These are phyloP conservation scores for Metschnikowia reukaufii DNA, from an alignment of 805 yeast species.

Conservation along the genomic window DNA sequence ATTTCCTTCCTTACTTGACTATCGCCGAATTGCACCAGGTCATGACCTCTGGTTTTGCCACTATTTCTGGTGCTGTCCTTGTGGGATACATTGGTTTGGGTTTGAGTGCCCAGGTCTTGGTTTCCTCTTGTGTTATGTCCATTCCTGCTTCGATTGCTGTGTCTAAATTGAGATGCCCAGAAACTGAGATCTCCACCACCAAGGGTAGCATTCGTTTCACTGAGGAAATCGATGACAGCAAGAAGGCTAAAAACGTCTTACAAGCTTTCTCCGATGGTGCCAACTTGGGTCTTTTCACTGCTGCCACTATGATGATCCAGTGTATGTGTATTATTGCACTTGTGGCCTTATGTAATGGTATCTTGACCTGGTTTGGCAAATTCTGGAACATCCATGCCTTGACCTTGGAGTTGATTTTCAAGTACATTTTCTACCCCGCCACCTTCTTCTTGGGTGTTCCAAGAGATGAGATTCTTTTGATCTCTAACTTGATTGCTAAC, in stretches of 20 bases:
- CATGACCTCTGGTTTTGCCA: conserved; percentile 62
- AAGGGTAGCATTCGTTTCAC: conserved; percentile 50
- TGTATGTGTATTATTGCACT: conserved; percentile 61
- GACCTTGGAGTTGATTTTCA: conserved; percentile 54
- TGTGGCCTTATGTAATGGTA: conserved; percentile 55
- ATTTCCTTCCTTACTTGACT: conserved; percentile 58
- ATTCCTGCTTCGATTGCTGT: conserved; percentile 64
- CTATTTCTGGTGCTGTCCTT: conserved; percentile 63
- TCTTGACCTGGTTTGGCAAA: conserved; percentile 59
- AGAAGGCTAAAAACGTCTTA: conserved; percentile 47
- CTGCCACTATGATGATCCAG: conserved; percentile 56
- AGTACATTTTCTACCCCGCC: conserved; percentile 60
- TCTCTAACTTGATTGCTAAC: conserved; percentile 53
- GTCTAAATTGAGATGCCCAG: conserved; percentile 60
- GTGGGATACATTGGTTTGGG: conserved; percentile 65
- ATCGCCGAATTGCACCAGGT: conserved; percentile 62
- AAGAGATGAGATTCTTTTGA: conserved; percentile 46
- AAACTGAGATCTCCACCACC: conserved; percentile 54
- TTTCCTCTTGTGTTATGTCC: conserved; percentile 69
- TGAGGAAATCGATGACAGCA: conserved; percentile 35
- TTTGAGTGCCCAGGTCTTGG: conserved; percentile 59
- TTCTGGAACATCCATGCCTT: conserved; percentile 58
- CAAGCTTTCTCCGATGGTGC: conserved; percentile 63
- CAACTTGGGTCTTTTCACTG: conserved; percentile 54
- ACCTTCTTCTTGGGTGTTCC: conserved; percentile 54